Conservation (phyloP, 2,329 filamentous ascomycete species). For the Aspergillus neoniger region DNA sequence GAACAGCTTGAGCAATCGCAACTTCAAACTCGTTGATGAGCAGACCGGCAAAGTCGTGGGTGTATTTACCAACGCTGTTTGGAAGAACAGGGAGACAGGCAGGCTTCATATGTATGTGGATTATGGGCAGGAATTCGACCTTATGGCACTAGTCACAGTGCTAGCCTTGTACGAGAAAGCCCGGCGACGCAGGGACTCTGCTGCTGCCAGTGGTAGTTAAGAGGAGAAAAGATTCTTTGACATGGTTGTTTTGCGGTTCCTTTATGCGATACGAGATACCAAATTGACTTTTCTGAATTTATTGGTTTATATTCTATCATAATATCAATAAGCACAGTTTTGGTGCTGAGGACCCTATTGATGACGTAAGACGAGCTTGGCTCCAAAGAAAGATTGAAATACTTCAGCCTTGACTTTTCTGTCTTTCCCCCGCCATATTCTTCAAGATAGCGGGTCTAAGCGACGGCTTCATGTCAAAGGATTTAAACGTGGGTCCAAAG, state of each 20-base stretch:
- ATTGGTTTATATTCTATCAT: neutral
- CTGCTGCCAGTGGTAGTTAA: constrained; percentile 10
- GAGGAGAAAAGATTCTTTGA: constrained; percentile 5
- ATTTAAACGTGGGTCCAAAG: neutral
- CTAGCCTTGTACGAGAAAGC: constrained; percentile 30
- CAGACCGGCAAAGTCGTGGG: constrained; percentile 31
- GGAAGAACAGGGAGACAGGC: constrained; percentile 33
- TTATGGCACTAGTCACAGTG: constrained; percentile 33
- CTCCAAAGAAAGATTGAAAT: no score
- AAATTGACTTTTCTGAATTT: neutral
- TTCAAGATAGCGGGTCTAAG: neutral
- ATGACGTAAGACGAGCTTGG: no score
- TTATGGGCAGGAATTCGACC: constrained; percentile 32
- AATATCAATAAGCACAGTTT: neutral
- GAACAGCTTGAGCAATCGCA: constrained; percentile 24
- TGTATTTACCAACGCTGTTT: constrained; percentile 34
- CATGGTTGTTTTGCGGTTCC: neutral
- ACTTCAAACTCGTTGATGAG: constrained; percentile 40
- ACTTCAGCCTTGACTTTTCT: no score
- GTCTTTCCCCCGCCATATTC: no score
- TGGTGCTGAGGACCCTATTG: no score
- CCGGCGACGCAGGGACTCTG: constrained; percentile 19
- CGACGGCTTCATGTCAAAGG: neutral
- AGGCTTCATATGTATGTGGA: constrained; percentile 32
- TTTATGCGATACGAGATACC: neutral